Evolutionary conservation across 176 grass and related monocot species (phyloP).

Genomic region (Hsuehochloa calcarea): DNA sequence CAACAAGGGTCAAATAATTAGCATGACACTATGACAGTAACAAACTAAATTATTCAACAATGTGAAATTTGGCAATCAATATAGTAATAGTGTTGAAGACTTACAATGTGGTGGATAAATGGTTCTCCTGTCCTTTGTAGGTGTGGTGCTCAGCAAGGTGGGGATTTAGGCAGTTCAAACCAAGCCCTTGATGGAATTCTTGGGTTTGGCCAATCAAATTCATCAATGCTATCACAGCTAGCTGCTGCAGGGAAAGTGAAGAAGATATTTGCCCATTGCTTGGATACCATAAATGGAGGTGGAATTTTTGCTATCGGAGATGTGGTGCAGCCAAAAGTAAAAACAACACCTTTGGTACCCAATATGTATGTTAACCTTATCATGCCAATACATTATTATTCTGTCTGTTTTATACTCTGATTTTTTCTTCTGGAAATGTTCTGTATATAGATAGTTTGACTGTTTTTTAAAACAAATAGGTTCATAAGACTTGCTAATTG

Average conservation of each 20-base stretch:
- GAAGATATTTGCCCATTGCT: conserved; percentile 95
- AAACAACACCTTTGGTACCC: conserved; percentile 77
- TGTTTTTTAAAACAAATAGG: neutral
- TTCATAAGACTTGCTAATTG: conserved; percentile 21
- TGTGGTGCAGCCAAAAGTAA: conserved; percentile 91
- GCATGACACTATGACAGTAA: neutral
- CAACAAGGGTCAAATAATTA: neutral
- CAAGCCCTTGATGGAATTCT: conserved; percentile 96
- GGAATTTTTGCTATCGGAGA: conserved; percentile 87
- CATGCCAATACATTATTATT: conserved; percentile 12
- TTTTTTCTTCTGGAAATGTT: neutral
- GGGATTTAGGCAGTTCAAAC: conserved; percentile 76
- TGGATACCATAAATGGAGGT: conserved; percentile 83
- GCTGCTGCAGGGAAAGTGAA: conserved; percentile 78
- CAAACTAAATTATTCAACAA: neutral
- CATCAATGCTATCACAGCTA: conserved; percentile 85
- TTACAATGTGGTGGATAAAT: conserved; percentile 11
- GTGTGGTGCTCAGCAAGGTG: conserved; percentile 94
- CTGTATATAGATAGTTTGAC: neutral
- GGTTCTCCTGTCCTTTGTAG: conserved; percentile 43
- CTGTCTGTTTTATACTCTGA: neutral
- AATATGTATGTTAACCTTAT: conserved; percentile 60
- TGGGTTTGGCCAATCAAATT: conserved; percentile 96
- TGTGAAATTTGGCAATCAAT: neutral
- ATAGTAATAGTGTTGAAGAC: conserved; percentile 7